Conservation (phyloP, 495 filamentous ascomycete species). For the Penicillium ucsense region DNA sequence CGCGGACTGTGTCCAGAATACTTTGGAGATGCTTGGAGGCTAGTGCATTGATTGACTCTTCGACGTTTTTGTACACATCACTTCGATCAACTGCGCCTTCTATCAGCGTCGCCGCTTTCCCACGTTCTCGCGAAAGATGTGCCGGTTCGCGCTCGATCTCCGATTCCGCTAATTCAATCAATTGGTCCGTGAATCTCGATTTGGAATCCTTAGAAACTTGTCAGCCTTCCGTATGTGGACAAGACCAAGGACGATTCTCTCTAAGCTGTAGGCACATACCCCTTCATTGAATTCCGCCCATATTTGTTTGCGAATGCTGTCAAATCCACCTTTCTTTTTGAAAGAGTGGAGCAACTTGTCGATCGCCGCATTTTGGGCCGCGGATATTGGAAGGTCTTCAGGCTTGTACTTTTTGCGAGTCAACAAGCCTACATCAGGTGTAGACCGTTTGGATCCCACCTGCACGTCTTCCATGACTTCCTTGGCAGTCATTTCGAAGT, state of each 20-base stretch:
- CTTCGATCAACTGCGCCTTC: conserved; percentile 79
- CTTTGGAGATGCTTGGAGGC: conserved; percentile 53
- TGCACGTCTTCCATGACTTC: conserved; percentile 27
- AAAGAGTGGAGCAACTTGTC: conserved; percentile 70
- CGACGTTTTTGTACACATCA: conserved; percentile 67
- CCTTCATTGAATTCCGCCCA: conserved; percentile 73
- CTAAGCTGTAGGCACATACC: conserved; percentile 35
- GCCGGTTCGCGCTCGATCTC: conserved; percentile 74
- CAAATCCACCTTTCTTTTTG: conserved; percentile 88
- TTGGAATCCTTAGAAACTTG: conserved; percentile 51
- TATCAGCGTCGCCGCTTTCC: conserved; percentile 73
- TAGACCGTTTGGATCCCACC: conserved; percentile 15
- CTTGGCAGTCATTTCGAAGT: conserved; percentile 32
- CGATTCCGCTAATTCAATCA: conserved; percentile 63
- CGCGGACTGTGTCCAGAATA: conserved; percentile 58
- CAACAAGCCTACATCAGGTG: conserved; percentile 26
- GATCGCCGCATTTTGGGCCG: conserved; percentile 62
- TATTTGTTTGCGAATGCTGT: conserved; percentile 68
- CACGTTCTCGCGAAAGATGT: conserved; percentile 65
- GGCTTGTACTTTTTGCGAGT: conserved; percentile 68
- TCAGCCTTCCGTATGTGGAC: conserved; percentile 3
- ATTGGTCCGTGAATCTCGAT: conserved; percentile 49
- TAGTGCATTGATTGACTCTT: conserved; percentile 55
- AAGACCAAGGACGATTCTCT: not conserved
- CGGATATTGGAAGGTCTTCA: conserved; percentile 69